Percentiles rank a stretch among this genome's conserved stretches.
Conservation (phyloP, 2,329 filamentous ascomycete species). For the Pseudogymnoascus verrucosus region DNA sequence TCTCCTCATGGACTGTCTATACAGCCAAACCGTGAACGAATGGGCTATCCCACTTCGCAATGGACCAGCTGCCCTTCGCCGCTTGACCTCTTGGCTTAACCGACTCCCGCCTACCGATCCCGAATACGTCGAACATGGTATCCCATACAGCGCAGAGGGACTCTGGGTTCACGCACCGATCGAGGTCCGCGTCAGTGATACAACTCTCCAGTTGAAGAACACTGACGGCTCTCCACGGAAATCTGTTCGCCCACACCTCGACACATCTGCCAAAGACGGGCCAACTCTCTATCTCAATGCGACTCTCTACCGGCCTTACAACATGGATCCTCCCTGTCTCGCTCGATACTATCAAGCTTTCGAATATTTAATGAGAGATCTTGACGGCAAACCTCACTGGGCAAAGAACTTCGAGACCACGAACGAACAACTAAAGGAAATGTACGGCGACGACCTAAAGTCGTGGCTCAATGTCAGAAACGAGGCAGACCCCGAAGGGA, state of each 20-base stretch:
- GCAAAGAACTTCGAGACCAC: conserved; percentile 77
- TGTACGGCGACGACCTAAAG: conserved; percentile 62
- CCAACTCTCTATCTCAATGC: conserved; percentile 85
- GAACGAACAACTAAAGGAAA: conserved; percentile 51
- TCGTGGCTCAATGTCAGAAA: conserved; percentile 62
- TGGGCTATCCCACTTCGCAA: conserved; percentile 85
- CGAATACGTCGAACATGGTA: conserved; percentile 55
- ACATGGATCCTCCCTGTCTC: conserved; percentile 66
- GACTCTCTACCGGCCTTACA: conserved; percentile 78
- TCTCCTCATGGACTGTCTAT: conserved; percentile 92
- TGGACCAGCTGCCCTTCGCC: conserved; percentile 77
- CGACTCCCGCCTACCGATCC: conserved; percentile 52
- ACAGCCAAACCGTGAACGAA: conserved; percentile 97
- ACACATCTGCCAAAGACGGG: conserved; percentile 59
- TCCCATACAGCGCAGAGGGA: conserved; percentile 72
- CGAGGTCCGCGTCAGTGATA: conserved; percentile 81
- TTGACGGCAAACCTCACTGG: conserved; percentile 80
- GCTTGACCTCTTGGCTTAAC: conserved; percentile 81
- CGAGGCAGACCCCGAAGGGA: conserved; percentile 67
- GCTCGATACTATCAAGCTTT: conserved; percentile 81
- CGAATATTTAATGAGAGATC: conserved; percentile 80
- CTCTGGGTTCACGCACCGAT: conserved; percentile 85
- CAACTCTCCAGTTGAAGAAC: conserved; percentile 36
- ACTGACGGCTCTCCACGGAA: conserved; percentile 11
- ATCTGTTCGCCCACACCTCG: conserved; percentile 55